Conservation (phyloP, 768 basidiomycete species). For the Hypsizygus marmoreus region DNA sequence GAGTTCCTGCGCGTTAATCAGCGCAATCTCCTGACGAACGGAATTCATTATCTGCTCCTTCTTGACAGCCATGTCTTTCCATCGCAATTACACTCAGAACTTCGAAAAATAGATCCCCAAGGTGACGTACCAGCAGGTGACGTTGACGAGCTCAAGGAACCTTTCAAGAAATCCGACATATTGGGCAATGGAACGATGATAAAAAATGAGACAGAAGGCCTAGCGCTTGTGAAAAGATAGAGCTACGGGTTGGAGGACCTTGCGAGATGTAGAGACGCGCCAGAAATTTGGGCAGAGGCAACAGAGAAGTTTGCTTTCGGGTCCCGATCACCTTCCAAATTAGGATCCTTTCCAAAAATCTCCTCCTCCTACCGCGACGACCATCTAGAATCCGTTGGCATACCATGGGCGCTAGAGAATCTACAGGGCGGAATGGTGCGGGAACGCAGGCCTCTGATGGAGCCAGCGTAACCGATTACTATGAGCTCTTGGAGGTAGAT, state of each 20-base stretch:
- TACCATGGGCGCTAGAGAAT: conserved; percentile 72
- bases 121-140: conserved; percentile 3
- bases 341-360: neutral
- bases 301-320: conserved; percentile 5
- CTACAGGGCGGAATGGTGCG: conserved; percentile 40
- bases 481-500: conserved; percentile 76
- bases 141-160: neutral
- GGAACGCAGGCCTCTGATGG: conserved; percentile 16
- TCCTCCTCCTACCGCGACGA: no score
- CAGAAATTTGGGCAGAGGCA: no score
- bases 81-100: no score
- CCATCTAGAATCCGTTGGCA: no score
- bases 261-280: no score
- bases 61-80: conserved; percentile 48
- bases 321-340: conserved; percentile 16
- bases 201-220: conserved; percentile 1
- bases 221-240: no score
- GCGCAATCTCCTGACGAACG: conserved; percentile 68
- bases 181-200: conserved; percentile 29
- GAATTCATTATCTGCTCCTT: conserved; percentile 63
- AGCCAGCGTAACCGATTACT: conserved; percentile 62
- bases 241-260: no score
- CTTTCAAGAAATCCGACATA: conserved; percentile 16
- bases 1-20: conserved; percentile 79
- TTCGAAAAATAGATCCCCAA: no score